Evolutionary conservation across 1,284 basidiomycete species (phyloP).

Genomic region (Vanrija sp.): DNA sequence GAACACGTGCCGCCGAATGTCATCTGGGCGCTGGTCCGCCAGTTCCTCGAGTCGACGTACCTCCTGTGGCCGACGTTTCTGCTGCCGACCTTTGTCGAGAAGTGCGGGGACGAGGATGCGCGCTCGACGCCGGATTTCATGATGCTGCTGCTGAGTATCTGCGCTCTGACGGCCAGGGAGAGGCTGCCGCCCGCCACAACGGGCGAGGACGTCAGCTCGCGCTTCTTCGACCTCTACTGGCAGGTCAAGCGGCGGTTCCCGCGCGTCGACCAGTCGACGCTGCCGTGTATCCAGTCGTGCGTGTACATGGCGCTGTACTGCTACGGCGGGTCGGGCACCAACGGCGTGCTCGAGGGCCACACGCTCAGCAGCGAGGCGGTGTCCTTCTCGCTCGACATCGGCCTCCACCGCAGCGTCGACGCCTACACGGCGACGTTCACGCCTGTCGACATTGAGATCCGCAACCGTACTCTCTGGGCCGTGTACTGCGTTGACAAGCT

Average conservation of each 20-base stretch:
- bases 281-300: background rate
- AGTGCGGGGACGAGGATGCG: no score
- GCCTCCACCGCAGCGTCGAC: conserved; percentile 1
- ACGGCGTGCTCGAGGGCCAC: conserved; percentile 4
- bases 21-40: background rate
- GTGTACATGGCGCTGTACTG: conserved; percentile 4
- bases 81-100: no score
- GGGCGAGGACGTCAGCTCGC: background rate
- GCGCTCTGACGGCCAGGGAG: no score
- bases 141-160: no score
- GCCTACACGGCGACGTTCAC: background rate
- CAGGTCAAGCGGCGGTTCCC: no score
- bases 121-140: no score
- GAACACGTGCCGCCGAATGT: no score
- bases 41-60: background rate
- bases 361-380: conserved; percentile 4
- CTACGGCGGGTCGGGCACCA: background rate
- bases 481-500: conserved; percentile 6
- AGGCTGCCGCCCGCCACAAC: no score
- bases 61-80: conserved; percentile 6
- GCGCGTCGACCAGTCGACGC: background rate
- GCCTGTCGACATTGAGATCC: conserved; percentile 1
- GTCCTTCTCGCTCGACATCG: background rate
- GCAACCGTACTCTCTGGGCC: conserved; percentile 4
- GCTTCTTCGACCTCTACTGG: background rate